A percentile compares a stretch with the other conserved stretches of the same genome.
phyloP scores from a whole-genome alignment of 768 basidiomycete species.

The Russula foetens region DNA sequence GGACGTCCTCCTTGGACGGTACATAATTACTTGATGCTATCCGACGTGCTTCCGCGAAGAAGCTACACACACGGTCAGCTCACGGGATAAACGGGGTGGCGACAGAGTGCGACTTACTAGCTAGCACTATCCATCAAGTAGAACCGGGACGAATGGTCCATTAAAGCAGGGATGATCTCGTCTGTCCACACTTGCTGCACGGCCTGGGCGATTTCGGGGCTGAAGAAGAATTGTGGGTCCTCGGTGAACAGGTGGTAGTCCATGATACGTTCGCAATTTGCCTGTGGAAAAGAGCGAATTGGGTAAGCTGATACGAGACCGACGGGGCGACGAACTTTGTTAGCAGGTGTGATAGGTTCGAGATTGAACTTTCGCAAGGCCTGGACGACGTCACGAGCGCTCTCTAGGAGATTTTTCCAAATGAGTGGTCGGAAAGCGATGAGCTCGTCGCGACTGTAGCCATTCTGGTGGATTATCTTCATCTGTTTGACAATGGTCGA shows the following conservation, averaged over 20 bases:
- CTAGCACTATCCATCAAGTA: slow-evolving; percentile 93
- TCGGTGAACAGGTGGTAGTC: slow-evolving; percentile 40
- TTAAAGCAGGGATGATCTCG: slow-evolving; percentile 41
- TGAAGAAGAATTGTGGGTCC: slow-evolving; percentile 34
- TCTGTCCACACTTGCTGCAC: slow-evolving; percentile 66
- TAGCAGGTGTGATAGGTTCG: slow-evolving; percentile 60
- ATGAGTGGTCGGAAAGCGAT: slow-evolving; percentile 69
- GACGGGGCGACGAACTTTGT: slow-evolving; percentile 37
- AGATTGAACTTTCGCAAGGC: slow-evolving; percentile 83
- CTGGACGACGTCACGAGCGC: slow-evolving; percentile 75
- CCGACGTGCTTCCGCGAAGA: slow-evolving; percentile 78
- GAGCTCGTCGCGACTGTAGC: slow-evolving; percentile 74
- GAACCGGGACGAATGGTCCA: slow-evolving; percentile 64
- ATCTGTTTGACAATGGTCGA: slow-evolving; percentile 97
- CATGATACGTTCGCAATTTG: slow-evolving; percentile 51
- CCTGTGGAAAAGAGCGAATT: slow-evolving; percentile 22
- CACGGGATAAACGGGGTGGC: background rate
- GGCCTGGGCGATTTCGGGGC: slow-evolving; percentile 60
- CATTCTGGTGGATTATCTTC: slow-evolving; percentile 96
- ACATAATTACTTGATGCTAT: slow-evolving; percentile 77
- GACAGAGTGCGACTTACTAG: slow-evolving; percentile 49
- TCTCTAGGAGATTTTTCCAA: slow-evolving; percentile 83
- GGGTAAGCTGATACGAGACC: slow-evolving; percentile 16
- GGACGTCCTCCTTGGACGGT: slow-evolving; percentile 79
- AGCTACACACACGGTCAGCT: slow-evolving; percentile 37